A percentile compares a stretch with the other conserved stretches of the same genome.
Evolutionary conservation across 75 land plant species (phyloP).

Genomic region (Chamaecyparis obtusa): DNA sequence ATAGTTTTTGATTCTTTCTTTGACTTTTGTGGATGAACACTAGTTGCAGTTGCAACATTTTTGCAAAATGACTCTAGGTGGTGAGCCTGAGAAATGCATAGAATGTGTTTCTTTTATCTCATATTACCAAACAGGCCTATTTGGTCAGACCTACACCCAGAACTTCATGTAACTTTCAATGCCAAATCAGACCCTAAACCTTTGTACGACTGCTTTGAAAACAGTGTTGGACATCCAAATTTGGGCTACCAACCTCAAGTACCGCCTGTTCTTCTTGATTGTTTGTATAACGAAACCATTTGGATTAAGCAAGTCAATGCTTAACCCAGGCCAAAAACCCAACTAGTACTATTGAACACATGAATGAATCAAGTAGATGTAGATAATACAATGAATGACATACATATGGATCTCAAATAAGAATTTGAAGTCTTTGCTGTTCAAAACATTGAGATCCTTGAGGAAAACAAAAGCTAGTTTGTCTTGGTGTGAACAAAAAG

Average conservation of each 20-base stretch:
- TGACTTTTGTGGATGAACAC: conserved; percentile 29
- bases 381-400: not conserved
- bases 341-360: not conserved
- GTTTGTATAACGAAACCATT: not conserved
- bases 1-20: conserved; percentile 17
- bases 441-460: not conserved
- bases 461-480: not conserved
- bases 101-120: not conserved
- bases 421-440: not conserved
- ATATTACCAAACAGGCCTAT: not conserved
- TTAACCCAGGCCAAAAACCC: not conserved
- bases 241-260: not conserved
- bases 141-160: not conserved
- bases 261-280: not conserved
- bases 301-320: not conserved
- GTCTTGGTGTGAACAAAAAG: not conserved
- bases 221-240: not conserved
- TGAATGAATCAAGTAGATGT: not conserved
- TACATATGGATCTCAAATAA: not conserved
- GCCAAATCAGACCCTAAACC: not conserved
- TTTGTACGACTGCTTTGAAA: not conserved
- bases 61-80: conserved; percentile 48
- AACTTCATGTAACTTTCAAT: not conserved
- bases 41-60: conserved; percentile 60
- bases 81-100: conserved; percentile 29